These are phyloP conservation scores for Halophytophthora polymorphica DNA, from an alignment of 352 stramenopile genomes.

Conservation along the genomic window DNA sequence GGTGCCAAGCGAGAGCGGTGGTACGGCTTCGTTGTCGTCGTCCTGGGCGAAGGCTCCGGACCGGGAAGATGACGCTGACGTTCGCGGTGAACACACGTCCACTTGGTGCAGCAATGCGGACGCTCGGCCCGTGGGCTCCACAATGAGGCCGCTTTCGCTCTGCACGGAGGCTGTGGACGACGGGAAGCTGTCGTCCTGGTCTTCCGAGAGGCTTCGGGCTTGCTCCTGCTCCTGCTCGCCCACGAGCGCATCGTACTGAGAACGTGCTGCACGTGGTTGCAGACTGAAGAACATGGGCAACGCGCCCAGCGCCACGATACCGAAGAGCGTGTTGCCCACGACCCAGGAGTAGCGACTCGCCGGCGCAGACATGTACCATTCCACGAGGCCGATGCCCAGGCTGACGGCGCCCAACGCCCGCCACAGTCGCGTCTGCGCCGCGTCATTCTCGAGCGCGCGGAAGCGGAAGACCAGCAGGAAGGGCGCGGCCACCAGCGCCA, in stretches of 20 bases:
- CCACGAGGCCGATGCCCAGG: conserved; percentile 46
- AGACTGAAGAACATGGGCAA: conserved; percentile 72
- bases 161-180: neutral
- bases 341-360: conserved; percentile 64
- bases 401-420: conserved; percentile 46
- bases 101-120: conserved; percentile 12
- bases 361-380: conserved; percentile 69
- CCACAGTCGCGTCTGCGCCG: conserved; percentile 41
- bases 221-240: conserved; percentile 25
- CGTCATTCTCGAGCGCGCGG: conserved; percentile 25
- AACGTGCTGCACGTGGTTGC: conserved; percentile 46
- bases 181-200: conserved; percentile 6
- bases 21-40: neutral
- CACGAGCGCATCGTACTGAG: conserved; percentile 44
- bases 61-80: neutral
- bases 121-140: neutral
- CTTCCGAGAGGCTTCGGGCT: conserved; percentile 14
- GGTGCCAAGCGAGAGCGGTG: conserved; percentile 1
- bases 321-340: conserved; percentile 78
- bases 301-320: conserved; percentile 54
- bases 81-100: conserved; percentile 12
- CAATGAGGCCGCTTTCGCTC: neutral
- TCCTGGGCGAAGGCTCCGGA: neutral
- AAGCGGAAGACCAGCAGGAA: conserved; percentile 80
- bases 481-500: conserved; percentile 64